Base-by-base conservation (phyloP, 192 early-diverging fungal genomes). In the Coemansia sp. region DNA sequence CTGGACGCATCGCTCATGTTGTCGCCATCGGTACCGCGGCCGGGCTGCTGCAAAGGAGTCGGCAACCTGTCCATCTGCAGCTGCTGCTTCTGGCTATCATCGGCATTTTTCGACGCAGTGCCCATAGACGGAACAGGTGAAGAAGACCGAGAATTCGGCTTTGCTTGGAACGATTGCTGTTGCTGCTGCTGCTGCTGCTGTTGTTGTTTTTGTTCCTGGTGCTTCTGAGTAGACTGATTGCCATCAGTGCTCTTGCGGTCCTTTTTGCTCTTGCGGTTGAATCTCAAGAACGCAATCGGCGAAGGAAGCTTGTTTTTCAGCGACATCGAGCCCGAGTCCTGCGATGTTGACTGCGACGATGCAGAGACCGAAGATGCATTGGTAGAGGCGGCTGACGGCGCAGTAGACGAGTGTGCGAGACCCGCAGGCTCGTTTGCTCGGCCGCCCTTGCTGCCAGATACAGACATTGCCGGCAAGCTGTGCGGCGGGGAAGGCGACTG, bases 191-290 rank as follows among this genome's bases (percentile, higher is more conserved):
- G 62, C 60, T 50, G 34, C 48, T 63, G 63, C 31, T 8, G 31
- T 36, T 34, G 61, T 25, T 25, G 28, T 33, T 30, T 0, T 30
- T 67, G 42, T 22, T 22, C 20, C 63, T 75, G 60, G 3, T 68
- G 61, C 38, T 34, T 45, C 16, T 45, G 42, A 45, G 42, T 14
- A 45, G 42, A 7, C 12, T 45, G 42, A 5, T 45, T 5, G 42
- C 42, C 48, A 2, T 58, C 56, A 17, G 36, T 59, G 61, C 56
- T 48, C 40, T 33, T 61, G 40, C 69, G 65, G 29, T 75, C 75
- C 63, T 73, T 80, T 52, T 76, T 76, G 69, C 77, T 80, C 72
- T 68, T 73, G 32, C 66, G 66, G 59, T 71, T 83, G 58, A 71
- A 80, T 56, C 64, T 64, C 67, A 80, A 34, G 33, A 80, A 75